Base-by-base conservation (phyloP, 805 yeast species). In the Candida arabinofermentans region DNA sequence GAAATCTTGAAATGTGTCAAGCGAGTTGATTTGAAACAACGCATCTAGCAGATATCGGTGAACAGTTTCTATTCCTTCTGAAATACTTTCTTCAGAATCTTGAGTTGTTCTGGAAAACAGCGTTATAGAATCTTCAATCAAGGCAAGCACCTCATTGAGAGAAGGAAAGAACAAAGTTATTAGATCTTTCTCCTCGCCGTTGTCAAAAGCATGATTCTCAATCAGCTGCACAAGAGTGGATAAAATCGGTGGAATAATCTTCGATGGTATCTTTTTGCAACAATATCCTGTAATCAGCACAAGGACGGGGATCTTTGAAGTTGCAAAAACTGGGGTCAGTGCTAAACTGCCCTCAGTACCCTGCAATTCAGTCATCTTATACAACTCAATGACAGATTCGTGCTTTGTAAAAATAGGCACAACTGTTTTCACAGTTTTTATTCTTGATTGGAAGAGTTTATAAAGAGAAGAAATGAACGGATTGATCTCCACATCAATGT, bases 221-320 rank as follows among this genome's bases (percentile, higher is more conserved):
- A 79, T 66, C 40, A 71, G 59, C 32, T 64, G 62, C 13, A 75
- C 74, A n/a, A 77, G 48, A 1, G 68, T 55, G 3, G 70, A 50
- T 27, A 77, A 51, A 13, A 71, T 51, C 0, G 74, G 68, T 6
- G 72, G 65, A 18, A 63, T 57, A 22, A 65, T 56, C 17, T 54
- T 49, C 13, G 58, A 48, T 5, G 78, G 78, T 2, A 74, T 47
- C 13, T 57, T 55, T 8, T 66, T 66, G 10, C 66, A 55, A 35
- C 78, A 66, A 49, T 75, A 75, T 0, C 72, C 71, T 13, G 68
- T 67, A 5, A 79, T 66, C 12, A 81, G 52, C 3, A 72, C 59
- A 8, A 79, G 50, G 1, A 79, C 49, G 2, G 80, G 75, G 0
- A 81, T 59, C 48, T 76, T 78, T 42, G 75, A 71, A 1, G 86